These are phyloP conservation scores for Kwoniella newhampshirensis DNA, from an alignment of 768 basidiomycete genomes.

Conservation along the genomic window DNA sequence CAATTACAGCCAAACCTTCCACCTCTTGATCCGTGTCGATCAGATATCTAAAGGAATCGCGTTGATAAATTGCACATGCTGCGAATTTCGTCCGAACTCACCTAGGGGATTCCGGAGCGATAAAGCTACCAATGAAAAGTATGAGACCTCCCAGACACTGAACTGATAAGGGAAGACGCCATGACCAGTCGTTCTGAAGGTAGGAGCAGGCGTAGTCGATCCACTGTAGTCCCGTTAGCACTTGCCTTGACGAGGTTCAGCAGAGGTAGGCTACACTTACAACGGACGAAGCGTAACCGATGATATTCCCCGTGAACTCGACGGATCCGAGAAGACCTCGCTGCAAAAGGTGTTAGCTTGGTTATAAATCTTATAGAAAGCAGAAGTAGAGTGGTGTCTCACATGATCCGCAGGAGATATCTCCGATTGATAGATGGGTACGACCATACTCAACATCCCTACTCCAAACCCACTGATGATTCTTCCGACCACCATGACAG, in stretches of 20 bases:
- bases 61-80: too few relatives aligned
- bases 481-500: conserved; percentile 77
- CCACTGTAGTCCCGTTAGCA: conserved; percentile 58
- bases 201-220: conserved; percentile 90
- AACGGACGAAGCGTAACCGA: conserved; percentile 86
- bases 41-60: conserved; percentile 64
- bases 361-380: background rate
- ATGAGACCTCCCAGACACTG: conserved; percentile 84
- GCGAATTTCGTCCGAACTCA: conserved; percentile 47
- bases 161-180: conserved; percentile 83
- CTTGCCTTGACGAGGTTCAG: background rate
- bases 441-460: conserved; percentile 75
- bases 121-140: conserved; percentile 72
- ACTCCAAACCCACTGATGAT: conserved; percentile 85
- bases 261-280: conserved; percentile 58
- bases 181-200: conserved; percentile 79
- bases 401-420: conserved; percentile 90
- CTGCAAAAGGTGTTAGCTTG: conserved; percentile 53
- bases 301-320: conserved; percentile 90
- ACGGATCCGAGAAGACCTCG: conserved; percentile 89
- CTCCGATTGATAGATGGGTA: conserved; percentile 62
- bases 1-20: conserved; percentile 80
- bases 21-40: conserved; percentile 81
- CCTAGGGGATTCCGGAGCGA: conserved; percentile 90
- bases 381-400: conserved; percentile 46